Base-by-base conservation (phyloP, 176 grass and related monocot species). In the Triticum turgidum region DNA sequence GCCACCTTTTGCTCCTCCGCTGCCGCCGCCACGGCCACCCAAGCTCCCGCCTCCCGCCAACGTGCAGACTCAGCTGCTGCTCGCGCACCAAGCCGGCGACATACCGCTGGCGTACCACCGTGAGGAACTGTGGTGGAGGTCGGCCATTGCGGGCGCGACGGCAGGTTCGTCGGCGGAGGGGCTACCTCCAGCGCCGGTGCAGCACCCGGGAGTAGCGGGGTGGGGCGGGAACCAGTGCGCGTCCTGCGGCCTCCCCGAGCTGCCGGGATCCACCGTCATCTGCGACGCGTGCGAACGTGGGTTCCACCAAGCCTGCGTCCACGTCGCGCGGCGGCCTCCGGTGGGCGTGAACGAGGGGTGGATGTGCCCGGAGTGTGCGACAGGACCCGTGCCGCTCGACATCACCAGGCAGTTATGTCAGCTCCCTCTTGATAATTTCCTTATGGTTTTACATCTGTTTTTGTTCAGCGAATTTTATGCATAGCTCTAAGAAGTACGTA, bases 331-430 rank as follows among this genome's bases (percentile, higher is more conserved):
- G 0, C 91, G 88, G 45, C 85, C 79, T 49, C 82, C 69, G 20
- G 32, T 14, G 0, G 81, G 61, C 20, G 77, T 81, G 2, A 88
- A 90, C 77, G 94, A 94, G 42, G 97, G 90, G 61, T 96, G 97
- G 97, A 86, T 94, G 76, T 98, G 97, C 78, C 67, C 86, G 2
- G 92, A 91, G 42, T 98, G 97, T 73, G 90, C 94, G 80, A 0
- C 92, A 94, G 84, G 86, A 92, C 18, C 86, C 91, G 24, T 38
- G 37, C 37, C 37, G 37, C 37, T 38, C 37, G 37, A 38, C 39
- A 64, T 51, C 30, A 70, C 8, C 88, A 95, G 93, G 93, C 88
- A 92, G 20, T 81, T 78, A 35, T 83, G 59, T 79, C n/a, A 84
- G 63, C 86, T 85, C 69, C 58, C 56, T 64, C 27, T 77, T 62